Evolutionary conservation across 1,284 basidiomycete species (phyloP).

Genomic region (Earliella scabrosa): DNA sequence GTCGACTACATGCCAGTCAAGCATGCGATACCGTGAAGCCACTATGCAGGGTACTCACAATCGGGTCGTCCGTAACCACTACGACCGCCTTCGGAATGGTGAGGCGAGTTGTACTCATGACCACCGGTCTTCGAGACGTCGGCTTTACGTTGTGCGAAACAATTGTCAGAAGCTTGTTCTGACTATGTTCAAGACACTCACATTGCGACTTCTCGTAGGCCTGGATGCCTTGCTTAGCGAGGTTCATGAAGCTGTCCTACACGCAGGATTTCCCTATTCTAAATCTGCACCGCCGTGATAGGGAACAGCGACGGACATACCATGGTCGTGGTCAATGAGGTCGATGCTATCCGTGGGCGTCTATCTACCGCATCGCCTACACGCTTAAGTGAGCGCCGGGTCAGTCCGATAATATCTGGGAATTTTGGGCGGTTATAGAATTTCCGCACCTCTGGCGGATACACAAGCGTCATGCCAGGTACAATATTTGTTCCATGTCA

Average conservation of each 20-base stretch:
- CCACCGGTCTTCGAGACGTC: constrained; percentile 57
- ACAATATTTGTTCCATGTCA: too few species aligned
- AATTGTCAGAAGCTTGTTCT: constrained; percentile 7
- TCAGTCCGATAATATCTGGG: too few species aligned
- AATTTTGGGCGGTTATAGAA: too few species aligned
- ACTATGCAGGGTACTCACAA: constrained; percentile 33
- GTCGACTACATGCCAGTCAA: constrained; percentile 49
- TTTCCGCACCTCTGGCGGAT: too few species aligned
- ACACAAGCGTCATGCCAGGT: too few species aligned
- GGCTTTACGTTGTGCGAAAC: constrained; percentile 9
- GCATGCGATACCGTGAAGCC: neutral
- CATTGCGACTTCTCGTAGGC: constrained; percentile 43
- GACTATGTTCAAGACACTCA: constrained; percentile 3
- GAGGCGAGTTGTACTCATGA: constrained; percentile 59
- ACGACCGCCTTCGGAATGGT: constrained; percentile 33
- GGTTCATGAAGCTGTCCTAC: constrained; percentile 65
- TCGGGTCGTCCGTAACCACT: constrained; percentile 29
- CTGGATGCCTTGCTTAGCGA: constrained; percentile 67
- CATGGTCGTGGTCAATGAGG: constrained; percentile 12
- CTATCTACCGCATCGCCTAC: constrained; percentile 17
- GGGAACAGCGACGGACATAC: constrained; percentile 1
- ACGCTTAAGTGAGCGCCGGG: neutral
- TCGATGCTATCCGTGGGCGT: constrained; percentile 7
- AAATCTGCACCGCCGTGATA: neutral
- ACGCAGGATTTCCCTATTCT: neutral